Evolutionary conservation across 148 eudicot genomes (phyloP), one percentile per base, ranked within the genome.

Genomic region (Fagopyrum homotropicum): DNA sequence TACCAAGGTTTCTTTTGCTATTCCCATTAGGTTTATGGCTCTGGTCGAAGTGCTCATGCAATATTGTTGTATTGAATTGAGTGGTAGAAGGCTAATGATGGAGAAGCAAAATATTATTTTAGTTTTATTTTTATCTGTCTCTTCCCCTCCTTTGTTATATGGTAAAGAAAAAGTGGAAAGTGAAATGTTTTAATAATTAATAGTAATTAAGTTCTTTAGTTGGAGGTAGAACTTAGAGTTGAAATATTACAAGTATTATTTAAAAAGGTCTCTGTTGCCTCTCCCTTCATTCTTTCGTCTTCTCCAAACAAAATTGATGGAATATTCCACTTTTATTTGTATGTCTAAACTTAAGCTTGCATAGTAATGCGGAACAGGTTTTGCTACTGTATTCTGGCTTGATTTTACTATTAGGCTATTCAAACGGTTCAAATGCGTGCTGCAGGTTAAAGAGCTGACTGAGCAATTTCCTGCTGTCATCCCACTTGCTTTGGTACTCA

Each of bases 401-500:
- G 7, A 30, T 30, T 63, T 66, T 66, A 6, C 70, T 35, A 4
- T 40, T 35, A 66, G 43, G 9, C 17, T 66, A 66, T 66, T 35
- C 43, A 66, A 44, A 7, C 56, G 54, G 22, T 63, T 52, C 61
- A 55, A 26, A 71, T 72, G 76, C 66, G 77, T 30, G 52, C 26
- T 77, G 66, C 82, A 93, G 98, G 98, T 95, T 64, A 91, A 92
- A 80, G 91, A 95, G 80, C 84, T 94, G 60, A 89, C 92, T 61
- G 98, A 92, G 72, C 93, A 88, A 79, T 95, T 95, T 82, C 93
- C 98, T 66, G 98, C 98, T 74, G 88, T 84, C 73, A 86, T 85
- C 75, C 98, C 98, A 63, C 93, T 95, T 80, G 96, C 97, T 66
- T 84, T 95, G 87, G 97, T 92, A 45, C 83, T 95, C 17, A 95